phyloP scores from a whole-genome alignment of 768 basidiomycete species.

The Hydnomerulius pinastri region DNA sequence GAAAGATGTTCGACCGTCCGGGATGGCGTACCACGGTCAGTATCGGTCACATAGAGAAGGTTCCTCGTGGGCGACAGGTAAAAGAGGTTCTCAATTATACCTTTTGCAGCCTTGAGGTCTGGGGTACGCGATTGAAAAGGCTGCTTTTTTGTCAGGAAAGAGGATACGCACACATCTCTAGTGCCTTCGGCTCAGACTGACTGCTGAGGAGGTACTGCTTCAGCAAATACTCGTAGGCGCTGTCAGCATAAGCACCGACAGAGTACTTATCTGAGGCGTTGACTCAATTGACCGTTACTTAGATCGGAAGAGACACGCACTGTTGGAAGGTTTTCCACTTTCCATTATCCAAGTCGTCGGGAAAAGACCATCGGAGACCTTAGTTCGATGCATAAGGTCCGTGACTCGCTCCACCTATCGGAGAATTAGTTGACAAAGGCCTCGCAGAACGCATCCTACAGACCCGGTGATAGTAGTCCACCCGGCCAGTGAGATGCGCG shows the following conservation, averaged over 20 bases:
- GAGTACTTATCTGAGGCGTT: constrained; percentile 41
- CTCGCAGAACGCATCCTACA: constrained; percentile 1
- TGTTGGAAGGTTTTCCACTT: constrained; percentile 18
- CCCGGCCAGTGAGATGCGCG: constrained; percentile 47
- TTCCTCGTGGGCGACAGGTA: constrained; percentile 57
- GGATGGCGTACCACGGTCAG: constrained; percentile 32
- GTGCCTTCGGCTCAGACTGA: constrained; percentile 43
- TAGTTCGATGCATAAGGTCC: constrained; percentile 22
- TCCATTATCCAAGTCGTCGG: constrained; percentile 22
- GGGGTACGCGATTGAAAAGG: not conserved
- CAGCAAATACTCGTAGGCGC: constrained; percentile 68
- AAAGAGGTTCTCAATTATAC: constrained; percentile 58
- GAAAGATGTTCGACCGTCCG: constrained; percentile 65
- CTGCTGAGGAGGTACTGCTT: constrained; percentile 62
- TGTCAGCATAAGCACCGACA: constrained; percentile 61
- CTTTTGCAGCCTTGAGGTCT: constrained; percentile 55
- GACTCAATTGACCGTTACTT: not conserved
- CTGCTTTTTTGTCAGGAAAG: not conserved
- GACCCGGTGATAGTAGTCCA: constrained; percentile 35
- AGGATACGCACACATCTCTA: constrained; percentile 51
- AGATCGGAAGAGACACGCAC: constrained; percentile 9
- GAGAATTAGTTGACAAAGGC: not conserved
- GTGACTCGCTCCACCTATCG: constrained; percentile 39
- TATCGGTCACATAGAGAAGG: constrained; percentile 67
- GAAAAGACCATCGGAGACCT: constrained; percentile 14